Percentiles rank a stretch among this genome's conserved stretches.
phyloP scores from a whole-genome alignment of 176 grass and related monocot genomes.

The Calamus simplicifolius region DNA sequence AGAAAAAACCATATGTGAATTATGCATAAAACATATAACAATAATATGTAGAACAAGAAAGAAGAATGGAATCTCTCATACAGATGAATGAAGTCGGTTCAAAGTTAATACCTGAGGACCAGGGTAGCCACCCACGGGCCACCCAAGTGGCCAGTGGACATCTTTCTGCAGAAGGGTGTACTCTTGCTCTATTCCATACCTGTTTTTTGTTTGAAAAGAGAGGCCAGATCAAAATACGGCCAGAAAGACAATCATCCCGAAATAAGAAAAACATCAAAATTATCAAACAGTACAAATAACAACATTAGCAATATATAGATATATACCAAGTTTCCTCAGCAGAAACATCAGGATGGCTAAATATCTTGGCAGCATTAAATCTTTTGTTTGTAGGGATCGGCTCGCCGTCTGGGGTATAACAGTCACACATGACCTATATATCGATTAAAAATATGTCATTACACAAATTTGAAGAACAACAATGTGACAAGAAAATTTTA shows the following conservation, averaged over 20 bases:
- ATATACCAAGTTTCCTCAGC: conserved; percentile 74
- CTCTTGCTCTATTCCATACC: conserved; percentile 99
- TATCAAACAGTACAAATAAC: no score
- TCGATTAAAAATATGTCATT: background rate
- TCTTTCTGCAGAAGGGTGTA: conserved; percentile 98
- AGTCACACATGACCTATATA: conserved; percentile 91
- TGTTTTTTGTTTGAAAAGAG: conserved; percentile 4
- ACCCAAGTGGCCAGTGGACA: conserved; percentile 87
- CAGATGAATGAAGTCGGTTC: no score
- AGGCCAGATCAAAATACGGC: no score
- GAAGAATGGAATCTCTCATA: no score
- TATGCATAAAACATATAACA: no score
- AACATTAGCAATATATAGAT: background rate
- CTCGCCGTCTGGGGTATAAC: conserved; percentile 93
- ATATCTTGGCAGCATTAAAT: conserved; percentile 66
- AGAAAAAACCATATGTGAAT: no score
- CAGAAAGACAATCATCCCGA: background rate
- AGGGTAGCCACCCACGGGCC: conserved; percentile 97
- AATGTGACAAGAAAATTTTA: no score
- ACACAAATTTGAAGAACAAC: no score
- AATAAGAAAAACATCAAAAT: background rate
- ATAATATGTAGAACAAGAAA: no score
- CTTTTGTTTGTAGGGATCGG: conserved; percentile 96
- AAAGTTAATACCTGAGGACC: conserved; percentile 61
- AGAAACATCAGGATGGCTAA: conserved; percentile 63